These are phyloP conservation scores for Calonectria pseudoreteaudii DNA, from an alignment of 2,329 filamentous ascomycete genomes.

Conservation along the genomic window DNA sequence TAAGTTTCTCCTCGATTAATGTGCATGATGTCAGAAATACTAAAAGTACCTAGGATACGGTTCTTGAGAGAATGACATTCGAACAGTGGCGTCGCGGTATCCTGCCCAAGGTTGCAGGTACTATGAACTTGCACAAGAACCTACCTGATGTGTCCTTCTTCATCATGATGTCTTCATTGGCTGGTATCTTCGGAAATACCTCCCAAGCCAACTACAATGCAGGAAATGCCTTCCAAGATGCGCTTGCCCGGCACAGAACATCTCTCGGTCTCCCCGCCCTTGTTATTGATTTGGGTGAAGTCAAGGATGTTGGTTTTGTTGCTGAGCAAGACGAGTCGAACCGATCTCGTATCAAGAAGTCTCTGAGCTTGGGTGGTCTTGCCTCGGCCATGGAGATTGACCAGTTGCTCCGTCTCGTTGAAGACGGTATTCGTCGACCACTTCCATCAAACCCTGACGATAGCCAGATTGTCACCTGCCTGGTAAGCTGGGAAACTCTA, in stretches of 20 bases:
- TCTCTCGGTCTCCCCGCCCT: conserved; percentile 23
- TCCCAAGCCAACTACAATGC: conserved; percentile 55
- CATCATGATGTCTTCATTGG: conserved; percentile 49
- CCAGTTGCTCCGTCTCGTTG: neutral
- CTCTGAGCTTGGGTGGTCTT: neutral
- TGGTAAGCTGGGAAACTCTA: neutral
- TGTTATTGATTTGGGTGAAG: conserved; percentile 31
- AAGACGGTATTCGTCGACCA: neutral
- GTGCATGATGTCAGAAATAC: neutral
- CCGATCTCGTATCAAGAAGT: neutral
- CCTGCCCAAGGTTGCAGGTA: conserved; percentile 48
- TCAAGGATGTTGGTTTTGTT: neutral
- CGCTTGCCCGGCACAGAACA: conserved; percentile 33
- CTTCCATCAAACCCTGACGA: neutral
- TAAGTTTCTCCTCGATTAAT: neutral
- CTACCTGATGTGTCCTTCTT: conserved; percentile 51
- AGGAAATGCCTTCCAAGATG: conserved; percentile 47
- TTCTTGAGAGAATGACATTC: neutral
- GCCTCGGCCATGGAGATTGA: neutral
- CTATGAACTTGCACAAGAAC: conserved; percentile 43
- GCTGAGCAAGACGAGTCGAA: neutral
- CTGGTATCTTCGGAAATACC: conserved; percentile 47
- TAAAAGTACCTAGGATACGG: neutral
- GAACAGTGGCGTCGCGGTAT: conserved; percentile 40
- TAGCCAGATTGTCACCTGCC: neutral